Evolutionary conservation across 2,329 filamentous ascomycete species (phyloP).

Genomic region (Penicillium hesseltinei): DNA sequence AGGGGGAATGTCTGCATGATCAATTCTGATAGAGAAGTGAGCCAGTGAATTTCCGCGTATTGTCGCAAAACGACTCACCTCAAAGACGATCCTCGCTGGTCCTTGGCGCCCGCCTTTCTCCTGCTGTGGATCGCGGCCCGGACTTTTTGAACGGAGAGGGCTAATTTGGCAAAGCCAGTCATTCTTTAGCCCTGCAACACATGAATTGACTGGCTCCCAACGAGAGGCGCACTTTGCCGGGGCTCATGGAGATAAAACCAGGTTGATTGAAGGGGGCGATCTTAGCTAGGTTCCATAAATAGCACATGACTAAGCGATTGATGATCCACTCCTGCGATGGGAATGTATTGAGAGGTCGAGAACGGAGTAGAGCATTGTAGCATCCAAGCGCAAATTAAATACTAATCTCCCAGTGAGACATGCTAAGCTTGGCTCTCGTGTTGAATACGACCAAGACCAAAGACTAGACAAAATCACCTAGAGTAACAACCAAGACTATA

Average conservation of each 20-base stretch:
- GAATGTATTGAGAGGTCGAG: not conserved
- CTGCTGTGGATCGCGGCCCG: constrained; percentile 31
- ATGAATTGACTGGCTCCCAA: constrained; percentile 29
- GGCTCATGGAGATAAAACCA: constrained; percentile 1
- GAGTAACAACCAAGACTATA: not conserved
- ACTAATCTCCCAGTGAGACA: not conserved
- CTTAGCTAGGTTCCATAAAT: not conserved
- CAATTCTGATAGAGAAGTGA: constrained; percentile 14
- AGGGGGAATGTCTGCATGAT: constrained; percentile 25
- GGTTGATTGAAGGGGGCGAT: not conserved
- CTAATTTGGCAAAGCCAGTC: constrained; percentile 35
- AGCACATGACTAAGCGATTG: constrained; percentile 2
- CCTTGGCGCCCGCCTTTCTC: constrained; percentile 29
- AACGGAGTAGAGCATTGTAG: not conserved
- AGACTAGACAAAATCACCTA: not conserved
- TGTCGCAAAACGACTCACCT: constrained; percentile 2
- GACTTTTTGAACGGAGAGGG: constrained; percentile 33
- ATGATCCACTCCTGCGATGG: not conserved
- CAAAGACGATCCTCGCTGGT: constrained; percentile 18
- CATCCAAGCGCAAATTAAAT: not conserved
- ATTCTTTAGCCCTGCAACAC: constrained; percentile 30
- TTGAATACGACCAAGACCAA: not conserved
- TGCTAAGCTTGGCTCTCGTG: not conserved
- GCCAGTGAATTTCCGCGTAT: not conserved
- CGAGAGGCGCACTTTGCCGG: not conserved